Evolutionary conservation across 306 rosid genomes (phyloP).

Genomic region (Ochetophila trinervis): DNA sequence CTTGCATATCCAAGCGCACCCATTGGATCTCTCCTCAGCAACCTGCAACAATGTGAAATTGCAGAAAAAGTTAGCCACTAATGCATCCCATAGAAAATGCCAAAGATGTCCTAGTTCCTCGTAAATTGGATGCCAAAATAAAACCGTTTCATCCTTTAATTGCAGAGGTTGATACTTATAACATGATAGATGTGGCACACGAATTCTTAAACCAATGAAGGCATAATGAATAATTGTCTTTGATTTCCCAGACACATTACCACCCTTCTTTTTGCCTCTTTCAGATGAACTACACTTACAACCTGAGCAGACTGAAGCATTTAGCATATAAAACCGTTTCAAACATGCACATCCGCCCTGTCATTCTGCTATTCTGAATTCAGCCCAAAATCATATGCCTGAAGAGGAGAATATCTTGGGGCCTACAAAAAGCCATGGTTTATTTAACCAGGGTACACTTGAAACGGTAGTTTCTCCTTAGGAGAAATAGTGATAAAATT

Average conservation of each 20-base stretch:
- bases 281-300: background rate
- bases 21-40: conserved; percentile 90
- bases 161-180: background rate
- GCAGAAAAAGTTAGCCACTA: conserved; percentile 15
- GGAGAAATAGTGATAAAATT: too few species aligned
- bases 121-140: background rate
- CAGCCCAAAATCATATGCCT: background rate
- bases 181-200: background rate
- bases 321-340: background rate
- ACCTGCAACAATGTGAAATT: conserved; percentile 43
- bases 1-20: conserved; percentile 90
- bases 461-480: too few species aligned
- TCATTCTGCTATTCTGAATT: background rate
- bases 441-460: background rate
- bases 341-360: background rate
- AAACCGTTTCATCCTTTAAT: background rate
- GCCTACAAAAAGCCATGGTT: background rate
- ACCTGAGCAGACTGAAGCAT: background rate
- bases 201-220: background rate
- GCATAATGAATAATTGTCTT: background rate
- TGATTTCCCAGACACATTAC: background rate
- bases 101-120: conserved; percentile 1
- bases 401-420: background rate
- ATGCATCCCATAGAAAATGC: conserved; percentile 17
- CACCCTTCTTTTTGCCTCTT: background rate